These are phyloP conservation scores for Curvularia sp. DNA, from an alignment of 2,329 filamentous ascomycete genomes.

Conservation along the genomic window DNA sequence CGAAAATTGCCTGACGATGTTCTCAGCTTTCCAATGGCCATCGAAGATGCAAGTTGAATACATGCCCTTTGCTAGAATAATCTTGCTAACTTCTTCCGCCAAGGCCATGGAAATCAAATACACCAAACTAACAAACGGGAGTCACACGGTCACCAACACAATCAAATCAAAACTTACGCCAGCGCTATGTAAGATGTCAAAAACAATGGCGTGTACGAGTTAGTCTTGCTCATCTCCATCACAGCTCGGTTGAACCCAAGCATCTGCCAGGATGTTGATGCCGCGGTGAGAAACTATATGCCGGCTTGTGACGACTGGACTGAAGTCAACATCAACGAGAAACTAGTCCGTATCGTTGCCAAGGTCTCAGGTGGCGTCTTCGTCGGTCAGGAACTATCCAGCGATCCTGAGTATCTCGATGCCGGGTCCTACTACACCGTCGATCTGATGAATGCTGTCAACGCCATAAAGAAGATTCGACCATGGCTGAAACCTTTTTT, in stretches of 20 bases:
- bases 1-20: conserved; percentile 44
- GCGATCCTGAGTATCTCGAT: conserved; percentile 42
- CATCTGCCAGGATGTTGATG: conserved; percentile 43
- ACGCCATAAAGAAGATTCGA: conserved; percentile 36
- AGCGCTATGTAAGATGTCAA: conserved; percentile 37
- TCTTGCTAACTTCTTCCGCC: conserved; percentile 14
- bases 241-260: conserved; percentile 40
- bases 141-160: conserved; percentile 25
- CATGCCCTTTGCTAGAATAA: neutral
- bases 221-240: conserved; percentile 17
- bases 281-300: conserved; percentile 35
- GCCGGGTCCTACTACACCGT: conserved; percentile 42
- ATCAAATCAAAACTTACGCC: conserved; percentile 48
- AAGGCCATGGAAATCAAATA: conserved; percentile 45
- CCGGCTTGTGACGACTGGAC: conserved; percentile 46
- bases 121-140: conserved; percentile 36
- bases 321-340: conserved; percentile 36
- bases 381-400: conserved; percentile 42
- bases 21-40: conserved; percentile 41
- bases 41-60: conserved; percentile 31
- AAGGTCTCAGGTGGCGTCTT: conserved; percentile 47
- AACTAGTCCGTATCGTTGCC: conserved; percentile 43
- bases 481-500: conserved; percentile 38
- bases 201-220: neutral
- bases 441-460: conserved; percentile 39